A percentile compares a stretch with the other conserved stretches of the same genome.
These are phyloP conservation scores for Astragalus glycyphyllos DNA, from an alignment of 306 rosid genomes.

Conservation along the genomic window DNA sequence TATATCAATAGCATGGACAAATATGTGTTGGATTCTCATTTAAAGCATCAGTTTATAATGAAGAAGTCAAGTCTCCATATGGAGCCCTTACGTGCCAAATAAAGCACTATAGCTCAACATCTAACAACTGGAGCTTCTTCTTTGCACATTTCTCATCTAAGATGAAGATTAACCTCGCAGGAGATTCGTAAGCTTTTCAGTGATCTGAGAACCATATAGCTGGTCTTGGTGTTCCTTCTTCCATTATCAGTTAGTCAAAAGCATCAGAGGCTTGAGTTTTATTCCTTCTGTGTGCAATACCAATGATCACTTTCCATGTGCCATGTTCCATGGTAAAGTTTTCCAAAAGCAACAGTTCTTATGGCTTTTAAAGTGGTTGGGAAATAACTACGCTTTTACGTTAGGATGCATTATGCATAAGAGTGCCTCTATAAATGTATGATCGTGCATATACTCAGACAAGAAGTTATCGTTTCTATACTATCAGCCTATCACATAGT, in stretches of 20 bases:
- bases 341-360: constrained; percentile 6
- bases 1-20: background rate
- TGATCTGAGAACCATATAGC: background rate
- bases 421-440: background rate
- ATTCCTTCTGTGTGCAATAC: constrained; percentile 4
- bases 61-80: background rate
- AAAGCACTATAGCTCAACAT: background rate
- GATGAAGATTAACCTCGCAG: constrained; percentile 1
- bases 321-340: background rate
- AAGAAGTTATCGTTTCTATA: too few relatives aligned
- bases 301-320: constrained; percentile 15
- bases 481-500: background rate
- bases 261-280: constrained; percentile 15
- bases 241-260: constrained; percentile 2
- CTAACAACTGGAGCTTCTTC: background rate
- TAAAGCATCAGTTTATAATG: background rate
- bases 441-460: background rate
- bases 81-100: constrained; percentile 1
- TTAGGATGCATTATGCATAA: background rate
- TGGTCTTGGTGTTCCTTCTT: background rate
- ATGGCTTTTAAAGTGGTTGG: background rate
- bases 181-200: constrained; percentile 2
- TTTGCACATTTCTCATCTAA: constrained; percentile 6
- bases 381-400: constrained; percentile 1
- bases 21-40: background rate